Evolutionary conservation across 2,329 filamentous ascomycete species (phyloP).

Genomic region (Colletotrichum tropicicola): DNA sequence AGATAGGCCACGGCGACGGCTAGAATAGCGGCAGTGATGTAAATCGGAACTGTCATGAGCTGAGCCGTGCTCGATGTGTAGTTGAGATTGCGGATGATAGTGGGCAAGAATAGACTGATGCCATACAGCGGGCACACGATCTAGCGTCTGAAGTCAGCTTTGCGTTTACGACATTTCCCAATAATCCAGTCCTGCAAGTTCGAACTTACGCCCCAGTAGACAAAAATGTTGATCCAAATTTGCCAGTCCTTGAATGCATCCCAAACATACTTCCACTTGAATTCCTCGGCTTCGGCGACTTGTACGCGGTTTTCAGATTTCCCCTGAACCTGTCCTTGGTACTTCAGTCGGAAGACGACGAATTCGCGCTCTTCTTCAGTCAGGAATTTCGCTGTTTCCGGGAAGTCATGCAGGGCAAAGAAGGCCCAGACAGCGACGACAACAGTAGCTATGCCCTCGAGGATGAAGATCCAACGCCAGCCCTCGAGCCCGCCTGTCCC

Average conservation of each 20-base stretch:
- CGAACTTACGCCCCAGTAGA: constrained; percentile 69
- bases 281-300: constrained; percentile 75
- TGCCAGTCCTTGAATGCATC: constrained; percentile 83
- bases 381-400: constrained; percentile 80
- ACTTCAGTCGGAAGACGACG: constrained; percentile 75
- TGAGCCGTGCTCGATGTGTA: constrained; percentile 68
- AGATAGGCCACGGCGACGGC: constrained; percentile 61
- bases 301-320: constrained; percentile 32
- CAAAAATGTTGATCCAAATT: constrained; percentile 69
- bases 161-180: constrained; percentile 37
- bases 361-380: constrained; percentile 75
- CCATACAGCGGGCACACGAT: constrained; percentile 64
- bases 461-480: constrained; percentile 74
- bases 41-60: constrained; percentile 70
- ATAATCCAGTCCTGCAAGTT: too few relatives aligned
- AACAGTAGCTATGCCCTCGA: constrained; percentile 76
- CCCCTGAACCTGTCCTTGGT: constrained; percentile 58
- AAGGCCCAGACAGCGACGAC: constrained; percentile 73
- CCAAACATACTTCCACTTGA: constrained; percentile 79
- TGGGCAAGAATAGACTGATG: constrained; percentile 68
- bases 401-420: constrained; percentile 82
- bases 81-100: constrained; percentile 68
- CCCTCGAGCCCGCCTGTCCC: constrained; percentile 67
- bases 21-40: constrained; percentile 69
- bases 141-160: constrained; percentile 36